Evolutionary conservation across 768 basidiomycete species (phyloP).

Genomic region (Russula olivacea): DNA sequence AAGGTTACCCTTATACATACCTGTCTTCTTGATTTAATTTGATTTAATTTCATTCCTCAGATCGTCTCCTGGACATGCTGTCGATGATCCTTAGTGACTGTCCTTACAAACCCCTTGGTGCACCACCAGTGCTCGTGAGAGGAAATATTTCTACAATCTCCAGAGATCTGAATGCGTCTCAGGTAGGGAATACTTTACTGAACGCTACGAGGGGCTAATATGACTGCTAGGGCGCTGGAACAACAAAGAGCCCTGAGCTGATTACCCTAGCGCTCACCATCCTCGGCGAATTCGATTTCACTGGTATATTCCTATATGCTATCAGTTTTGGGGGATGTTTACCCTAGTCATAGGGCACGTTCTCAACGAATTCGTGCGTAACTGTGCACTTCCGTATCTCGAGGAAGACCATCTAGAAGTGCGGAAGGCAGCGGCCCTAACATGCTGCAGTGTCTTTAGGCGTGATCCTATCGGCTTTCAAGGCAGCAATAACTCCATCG

Average conservation of each 20-base stretch:
- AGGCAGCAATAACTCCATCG: constrained; percentile 91
- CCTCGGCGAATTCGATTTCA: constrained; percentile 91
- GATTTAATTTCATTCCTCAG: constrained; percentile 36
- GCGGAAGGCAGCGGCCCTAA: constrained; percentile 81
- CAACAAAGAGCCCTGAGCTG: constrained; percentile 59
- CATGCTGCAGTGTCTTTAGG: constrained; percentile 88
- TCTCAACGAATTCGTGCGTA: constrained; percentile 92
- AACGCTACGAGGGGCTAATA: not conserved
- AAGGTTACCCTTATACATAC: constrained; percentile 50
- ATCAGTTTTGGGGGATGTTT: constrained; percentile 2
- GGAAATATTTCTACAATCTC: constrained; percentile 45
- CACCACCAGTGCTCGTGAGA: constrained; percentile 58
- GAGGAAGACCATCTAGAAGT: constrained; percentile 90
- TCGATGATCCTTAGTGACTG: constrained; percentile 78
- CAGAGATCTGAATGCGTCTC: constrained; percentile 47
- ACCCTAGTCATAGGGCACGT: constrained; percentile 59
- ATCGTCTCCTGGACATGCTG: constrained; percentile 82
- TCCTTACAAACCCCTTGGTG: constrained; percentile 82
- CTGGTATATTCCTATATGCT: constrained; percentile 44
- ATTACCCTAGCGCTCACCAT: constrained; percentile 81
- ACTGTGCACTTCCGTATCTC: constrained; percentile 84
- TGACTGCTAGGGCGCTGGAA: constrained; percentile 4
- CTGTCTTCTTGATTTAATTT: constrained; percentile 3
- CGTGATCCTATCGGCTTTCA: constrained; percentile 95
- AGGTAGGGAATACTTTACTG: constrained; percentile 33